Base-by-base conservation (phyloP, 2,329 filamentous ascomycete species). In the Fusarium compactum region DNA sequence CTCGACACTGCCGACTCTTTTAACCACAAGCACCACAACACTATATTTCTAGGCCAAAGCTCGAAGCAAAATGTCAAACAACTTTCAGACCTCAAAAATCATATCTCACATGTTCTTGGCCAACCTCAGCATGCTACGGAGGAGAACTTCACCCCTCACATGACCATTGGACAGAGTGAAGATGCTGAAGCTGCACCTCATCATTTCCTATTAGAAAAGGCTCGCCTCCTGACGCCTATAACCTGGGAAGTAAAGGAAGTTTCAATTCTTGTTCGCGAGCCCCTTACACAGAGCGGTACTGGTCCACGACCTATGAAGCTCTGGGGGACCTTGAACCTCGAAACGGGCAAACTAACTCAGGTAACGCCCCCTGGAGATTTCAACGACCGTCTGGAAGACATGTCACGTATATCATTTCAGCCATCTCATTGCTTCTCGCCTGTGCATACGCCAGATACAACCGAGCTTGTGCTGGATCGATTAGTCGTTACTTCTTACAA, bases 131-230 rank as follows among this genome's bases (percentile, higher is more conserved):
- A 24, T 24, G 32, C 62, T 6, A 62, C 63, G 7, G 58, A 69
- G 14, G 67, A 67, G 6, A 53, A 60, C 1, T 85, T 81, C 62
- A 80, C 61, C 10, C 76, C 76, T 8, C 89, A 91, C 75, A 78
- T 92, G 77, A 91, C 88, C 1, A 78, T 91, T 25, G 90, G 86
- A 0, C 89, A 91, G 71, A 87, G 82, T 44, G 82, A 85, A 38
- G 82, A 87, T 25, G 70, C 79, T 12, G 74, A 79, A 7, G 77
- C 81, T 8, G 80, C 82, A 20, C 78, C 82, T n/a, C 84, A 87
- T 63, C 79, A 84, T 10, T 86, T 84, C 34, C 76, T 90, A 8
- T 62, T 87, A 6, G 80, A 85, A 22, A 90, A 91, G 71, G 82
- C 84, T 7, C 77, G 79, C 5, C 74, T 85, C 8, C 68, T 91